These are phyloP conservation scores for Singerocomus inundabilis DNA, from an alignment of 1,284 basidiomycete genomes.

Conservation along the genomic window DNA sequence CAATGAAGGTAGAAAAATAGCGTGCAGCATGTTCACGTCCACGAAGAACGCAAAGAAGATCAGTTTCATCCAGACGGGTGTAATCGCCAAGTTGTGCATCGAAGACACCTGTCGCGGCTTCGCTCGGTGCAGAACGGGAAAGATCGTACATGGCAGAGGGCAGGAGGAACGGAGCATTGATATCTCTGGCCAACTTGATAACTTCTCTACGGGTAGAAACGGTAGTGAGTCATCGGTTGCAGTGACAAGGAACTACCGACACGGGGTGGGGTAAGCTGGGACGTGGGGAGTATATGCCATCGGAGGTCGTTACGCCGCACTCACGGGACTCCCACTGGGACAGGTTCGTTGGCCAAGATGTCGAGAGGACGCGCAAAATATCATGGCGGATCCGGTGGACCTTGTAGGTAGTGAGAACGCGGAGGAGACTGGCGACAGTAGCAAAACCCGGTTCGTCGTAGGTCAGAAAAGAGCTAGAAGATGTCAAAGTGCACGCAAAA, in stretches of 20 bases:
- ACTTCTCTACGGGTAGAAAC: conserved; percentile 37
- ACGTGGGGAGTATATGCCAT: conserved; percentile 56
- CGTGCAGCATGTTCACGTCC: conserved; percentile 69
- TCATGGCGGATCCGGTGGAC: conserved; percentile 54
- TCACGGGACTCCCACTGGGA: conserved; percentile 64
- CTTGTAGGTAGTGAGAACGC: conserved; percentile 59
- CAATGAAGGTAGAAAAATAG: conserved; percentile 71
- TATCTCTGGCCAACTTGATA: conserved; percentile 44
- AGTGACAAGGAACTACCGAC: conserved; percentile 35
- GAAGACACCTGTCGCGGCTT: conserved; percentile 37
- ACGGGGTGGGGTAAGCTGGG: conserved; percentile 60
- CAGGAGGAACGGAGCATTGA: conserved; percentile 37
- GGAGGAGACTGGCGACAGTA: conserved; percentile 54
- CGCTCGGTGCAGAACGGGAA: conserved; percentile 47
- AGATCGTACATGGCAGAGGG: conserved; percentile 54
- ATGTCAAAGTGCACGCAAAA: conserved; percentile 8
- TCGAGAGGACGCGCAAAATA: conserved; percentile 48
- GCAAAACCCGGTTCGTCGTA: conserved; percentile 49
- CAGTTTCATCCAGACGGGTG: conserved; percentile 44
- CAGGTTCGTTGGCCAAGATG: conserved; percentile 58
- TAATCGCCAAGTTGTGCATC: conserved; percentile 24
- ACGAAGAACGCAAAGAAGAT: conserved; percentile 57
- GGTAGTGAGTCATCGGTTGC: conserved; percentile 18
- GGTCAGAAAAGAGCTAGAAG: conserved; percentile 38
- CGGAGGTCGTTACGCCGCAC: conserved; percentile 43